A percentile compares a stretch with the other conserved stretches of the same genome.
phyloP scores from a whole-genome alignment of 805 yeast genomes.

The Yarrowia alimentaria region DNA sequence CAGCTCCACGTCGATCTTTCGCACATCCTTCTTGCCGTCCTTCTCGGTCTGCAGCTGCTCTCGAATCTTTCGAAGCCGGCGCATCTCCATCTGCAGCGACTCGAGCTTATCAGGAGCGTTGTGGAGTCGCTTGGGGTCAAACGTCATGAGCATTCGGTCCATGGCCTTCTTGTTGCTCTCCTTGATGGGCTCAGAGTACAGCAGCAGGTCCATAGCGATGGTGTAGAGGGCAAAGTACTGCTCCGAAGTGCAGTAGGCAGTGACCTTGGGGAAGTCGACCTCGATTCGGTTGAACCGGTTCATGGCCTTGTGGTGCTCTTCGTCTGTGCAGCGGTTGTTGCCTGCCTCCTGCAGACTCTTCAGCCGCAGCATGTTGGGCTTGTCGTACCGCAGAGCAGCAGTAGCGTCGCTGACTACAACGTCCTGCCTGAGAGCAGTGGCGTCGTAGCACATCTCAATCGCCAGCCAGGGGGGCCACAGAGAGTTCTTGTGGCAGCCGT shows the following conservation, averaged over 20 bases:
- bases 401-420: constrained; percentile 65
- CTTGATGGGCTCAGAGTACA: constrained; percentile 71
- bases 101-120: constrained; percentile 50
- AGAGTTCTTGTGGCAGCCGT: constrained; percentile 53
- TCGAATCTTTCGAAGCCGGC: constrained; percentile 13
- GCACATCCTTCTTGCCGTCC: constrained; percentile 33
- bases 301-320: constrained; percentile 29
- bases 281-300: constrained; percentile 47
- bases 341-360: constrained; percentile 29
- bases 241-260: constrained; percentile 64
- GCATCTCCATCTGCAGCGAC: constrained; percentile 50
- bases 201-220: constrained; percentile 59
- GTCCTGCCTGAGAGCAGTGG: constrained; percentile 47
- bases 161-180: constrained; percentile 57
- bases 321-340: background rate
- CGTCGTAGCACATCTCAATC: constrained; percentile 61
- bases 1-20: constrained; percentile 38
- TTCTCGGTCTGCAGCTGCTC: constrained; percentile 38
- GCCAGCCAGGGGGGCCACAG: constrained; percentile 94
- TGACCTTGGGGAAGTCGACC: constrained; percentile 68
- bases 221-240: constrained; percentile 69
- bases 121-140: constrained; percentile 62
- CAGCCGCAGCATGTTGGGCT: constrained; percentile 48
- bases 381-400: constrained; percentile 58
- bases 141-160: constrained; percentile 64